A percentile compares a stretch with the other conserved stretches of the same genome.
These are phyloP conservation scores for Salinomyces thailandicus DNA, from an alignment of 2,329 filamentous ascomycete genomes.

Conservation along the genomic window DNA sequence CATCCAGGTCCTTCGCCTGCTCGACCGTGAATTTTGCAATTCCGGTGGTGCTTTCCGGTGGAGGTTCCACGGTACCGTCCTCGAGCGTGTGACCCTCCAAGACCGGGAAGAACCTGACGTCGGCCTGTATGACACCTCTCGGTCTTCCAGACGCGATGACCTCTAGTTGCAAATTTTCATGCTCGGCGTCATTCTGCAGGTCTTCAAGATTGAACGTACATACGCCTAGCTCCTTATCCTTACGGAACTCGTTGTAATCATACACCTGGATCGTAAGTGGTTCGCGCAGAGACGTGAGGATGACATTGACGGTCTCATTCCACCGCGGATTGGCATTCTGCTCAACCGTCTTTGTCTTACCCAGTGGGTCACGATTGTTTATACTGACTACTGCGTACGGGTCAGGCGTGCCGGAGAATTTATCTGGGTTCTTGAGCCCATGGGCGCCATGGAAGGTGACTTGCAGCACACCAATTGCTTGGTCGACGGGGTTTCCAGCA, in stretches of 20 bases:
- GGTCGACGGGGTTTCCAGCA: slow-evolving; percentile 83
- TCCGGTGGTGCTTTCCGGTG: slow-evolving; percentile 84
- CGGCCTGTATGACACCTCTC: slow-evolving; percentile 67
- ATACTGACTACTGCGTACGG: slow-evolving; percentile 80
- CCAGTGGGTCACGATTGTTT: slow-evolving; percentile 71
- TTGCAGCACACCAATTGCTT: slow-evolving; percentile 88
- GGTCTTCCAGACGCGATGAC: slow-evolving; percentile 74
- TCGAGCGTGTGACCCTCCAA: slow-evolving; percentile 59
- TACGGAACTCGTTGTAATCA: slow-evolving; percentile 91
- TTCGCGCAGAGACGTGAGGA: slow-evolving; percentile 84
- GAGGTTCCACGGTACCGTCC: slow-evolving; percentile 67
- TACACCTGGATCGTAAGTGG: slow-evolving; percentile 73
- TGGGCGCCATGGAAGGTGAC: slow-evolving; percentile 84
- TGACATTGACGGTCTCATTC: slow-evolving; percentile 95
- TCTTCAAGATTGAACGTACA: slow-evolving; percentile 78
- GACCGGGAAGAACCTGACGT: slow-evolving; percentile 93
- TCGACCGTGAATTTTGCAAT: slow-evolving; percentile 89
- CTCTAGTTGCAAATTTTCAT: slow-evolving; percentile 78
- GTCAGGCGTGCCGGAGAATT: slow-evolving; percentile 83
- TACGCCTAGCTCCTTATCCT: slow-evolving; percentile 87
- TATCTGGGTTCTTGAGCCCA: slow-evolving; percentile 89
- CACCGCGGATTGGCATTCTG: slow-evolving; percentile 81
- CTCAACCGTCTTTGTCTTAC: slow-evolving; percentile 75
- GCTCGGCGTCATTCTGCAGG: slow-evolving; percentile 63
- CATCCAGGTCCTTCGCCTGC: slow-evolving; percentile 92